These are phyloP conservation scores for Agaricales sp. DNA, from an alignment of 1,284 basidiomycete genomes.

Conservation along the genomic window DNA sequence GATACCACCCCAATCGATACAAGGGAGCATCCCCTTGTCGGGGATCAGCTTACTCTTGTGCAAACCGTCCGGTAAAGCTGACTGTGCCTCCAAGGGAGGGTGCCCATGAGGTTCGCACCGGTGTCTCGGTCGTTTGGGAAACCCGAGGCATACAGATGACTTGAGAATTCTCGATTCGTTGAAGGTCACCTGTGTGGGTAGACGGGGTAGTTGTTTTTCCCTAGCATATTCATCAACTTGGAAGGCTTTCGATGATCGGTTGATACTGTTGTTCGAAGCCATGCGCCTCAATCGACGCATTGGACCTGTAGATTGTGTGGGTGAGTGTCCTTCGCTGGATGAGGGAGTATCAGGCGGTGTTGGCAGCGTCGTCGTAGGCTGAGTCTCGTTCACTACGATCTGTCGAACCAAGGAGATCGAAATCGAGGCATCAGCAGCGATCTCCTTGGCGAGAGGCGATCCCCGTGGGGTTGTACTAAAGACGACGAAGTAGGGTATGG, in stretches of 20 bases:
- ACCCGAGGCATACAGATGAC: conserved; percentile 48
- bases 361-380: conserved; percentile 20
- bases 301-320: neutral
- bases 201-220: conserved; percentile 35
- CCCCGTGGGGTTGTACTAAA: conserved; percentile 54
- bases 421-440: conserved; percentile 58
- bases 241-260: conserved; percentile 7
- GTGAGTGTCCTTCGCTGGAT: neutral
- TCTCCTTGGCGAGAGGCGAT: conserved; percentile 42
- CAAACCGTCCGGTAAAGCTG: conserved; percentile 51
- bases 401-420: conserved; percentile 50
- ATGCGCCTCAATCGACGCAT: neutral
- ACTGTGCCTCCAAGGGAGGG: conserved; percentile 35
- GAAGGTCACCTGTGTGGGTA: conserved; percentile 31
- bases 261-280: neutral
- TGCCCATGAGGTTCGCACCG: conserved; percentile 25
- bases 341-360: conserved; percentile 36
- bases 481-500: conserved; percentile 59
- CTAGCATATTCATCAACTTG: conserved; percentile 7
- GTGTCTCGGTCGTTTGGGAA: conserved; percentile 54
- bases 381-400: conserved; percentile 34
- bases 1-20: conserved; percentile 54
- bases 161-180: conserved; percentile 39
- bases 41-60: conserved; percentile 47
- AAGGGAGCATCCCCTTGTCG: conserved; percentile 48